A percentile compares a stretch with the other conserved stretches of the same genome.
Evolutionary conservation across 1,139 yeast species (phyloP).

Genomic region (Suhomyces panamericanus): DNA sequence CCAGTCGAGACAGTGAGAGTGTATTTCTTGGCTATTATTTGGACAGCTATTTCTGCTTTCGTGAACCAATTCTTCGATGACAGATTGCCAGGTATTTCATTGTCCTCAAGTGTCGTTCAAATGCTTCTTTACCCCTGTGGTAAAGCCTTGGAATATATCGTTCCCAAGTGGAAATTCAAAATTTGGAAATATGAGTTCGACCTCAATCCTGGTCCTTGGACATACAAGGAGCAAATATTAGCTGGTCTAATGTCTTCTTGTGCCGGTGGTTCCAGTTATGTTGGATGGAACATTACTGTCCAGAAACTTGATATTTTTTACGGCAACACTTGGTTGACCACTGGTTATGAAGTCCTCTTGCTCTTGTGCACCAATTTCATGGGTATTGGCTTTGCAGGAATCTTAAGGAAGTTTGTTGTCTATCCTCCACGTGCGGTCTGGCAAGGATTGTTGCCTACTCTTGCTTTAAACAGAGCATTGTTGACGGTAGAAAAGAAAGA

Average conservation of each 20-base stretch:
- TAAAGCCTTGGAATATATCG: constrained; percentile 20
- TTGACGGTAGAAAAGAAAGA: constrained; percentile 19
- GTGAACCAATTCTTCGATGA: constrained; percentile 59
- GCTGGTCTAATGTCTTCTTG: constrained; percentile 22
- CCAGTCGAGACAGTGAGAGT: constrained; percentile 60
- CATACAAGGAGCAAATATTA: constrained; percentile 24
- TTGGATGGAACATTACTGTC: constrained; percentile 19
- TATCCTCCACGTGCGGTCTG: constrained; percentile 19
- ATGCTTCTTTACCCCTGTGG: constrained; percentile 62
- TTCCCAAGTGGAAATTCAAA: constrained; percentile 25
- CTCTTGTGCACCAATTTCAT: constrained; percentile 20
- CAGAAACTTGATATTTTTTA: constrained; percentile 18
- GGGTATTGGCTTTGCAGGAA: constrained; percentile 27
- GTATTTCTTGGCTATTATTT: constrained; percentile 53
- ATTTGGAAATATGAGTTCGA: constrained; percentile 19
- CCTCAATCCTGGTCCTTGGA: constrained; percentile 29
- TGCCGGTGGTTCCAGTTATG: constrained; percentile 16
- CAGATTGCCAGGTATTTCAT: constrained; percentile 52
- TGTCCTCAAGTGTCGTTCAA: constrained; percentile 54
- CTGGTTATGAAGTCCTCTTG: constrained; percentile 20
- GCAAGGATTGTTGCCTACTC: constrained; percentile 21
- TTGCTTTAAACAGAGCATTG: constrained; percentile 24
- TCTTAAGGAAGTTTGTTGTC: constrained; percentile 21
- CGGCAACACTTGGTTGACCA: constrained; percentile 19
- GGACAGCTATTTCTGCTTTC: constrained; percentile 57